Evolutionary conservation across 2,329 filamentous ascomycete genomes (phyloP), one percentile per base, ranked within the genome.

Genomic region (Coniosporium tulheliwenetii): DNA sequence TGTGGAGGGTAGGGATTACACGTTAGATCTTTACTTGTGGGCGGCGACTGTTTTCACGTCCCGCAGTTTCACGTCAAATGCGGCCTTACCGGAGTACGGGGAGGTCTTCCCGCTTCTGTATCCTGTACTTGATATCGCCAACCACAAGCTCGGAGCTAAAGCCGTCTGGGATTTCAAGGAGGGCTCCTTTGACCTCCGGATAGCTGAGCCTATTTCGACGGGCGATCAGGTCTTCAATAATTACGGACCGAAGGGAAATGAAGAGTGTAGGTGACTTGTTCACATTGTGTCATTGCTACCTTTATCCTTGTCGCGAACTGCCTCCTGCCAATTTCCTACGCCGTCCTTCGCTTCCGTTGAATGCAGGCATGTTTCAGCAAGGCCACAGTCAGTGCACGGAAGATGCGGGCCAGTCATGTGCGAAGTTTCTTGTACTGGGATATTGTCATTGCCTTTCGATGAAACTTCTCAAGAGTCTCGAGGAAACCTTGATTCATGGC

Each of bases 211-310:
- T 0, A 46, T 64, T 2, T 33, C 48, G 3, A 44, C 52, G 4
- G 65, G 62, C 2, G 53, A 57, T 3, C 62, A 71, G 44, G 51
- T 72, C 2, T 67, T 59, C 53, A 73, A 73, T 50, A 72, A 72
- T 47, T 73, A 72, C 41, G 69, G 63, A 0, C 62, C 67, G 1
- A 71, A 71, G 46, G 56, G 62, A 5, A 73, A 72, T 39, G 67
- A 69, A 45, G 67, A 72, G 47, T 52, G 53, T 55, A 43, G 40
- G 48, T 47, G 15, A 26, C 19, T 26, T 26, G 4, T 26, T 26
- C 7, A 26, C 19, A 26, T 26, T 26, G 19, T 26, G 7, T 26
- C 19, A 26, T 26, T 26, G 19, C 19, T 26, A 26, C 19, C 19
- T 7, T 4, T 26, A 26, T 26, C 19, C 19, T 3, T 26, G 3